phyloP scores from a whole-genome alignment of 768 basidiomycete genomes.

The Lenzites betulinus region DNA sequence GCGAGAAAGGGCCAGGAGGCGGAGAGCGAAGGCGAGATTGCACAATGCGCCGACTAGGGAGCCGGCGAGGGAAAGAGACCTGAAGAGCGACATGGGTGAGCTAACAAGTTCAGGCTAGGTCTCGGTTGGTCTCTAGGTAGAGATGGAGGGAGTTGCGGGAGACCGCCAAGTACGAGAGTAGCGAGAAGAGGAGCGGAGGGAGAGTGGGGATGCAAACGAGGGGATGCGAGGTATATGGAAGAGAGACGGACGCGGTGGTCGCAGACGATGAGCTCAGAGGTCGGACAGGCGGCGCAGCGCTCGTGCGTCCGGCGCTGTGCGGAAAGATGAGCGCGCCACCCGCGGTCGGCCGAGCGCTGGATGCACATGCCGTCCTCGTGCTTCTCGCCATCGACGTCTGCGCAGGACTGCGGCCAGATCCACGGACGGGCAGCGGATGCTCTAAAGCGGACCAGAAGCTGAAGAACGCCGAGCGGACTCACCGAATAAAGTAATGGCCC shows the following conservation, averaged over 20 bases:
- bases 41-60: conserved; percentile 42
- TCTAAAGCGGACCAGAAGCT: too few species aligned
- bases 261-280: background rate
- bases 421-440: background rate
- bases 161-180: background rate
- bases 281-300: background rate
- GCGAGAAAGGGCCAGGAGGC: conserved; percentile 46
- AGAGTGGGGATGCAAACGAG: conserved; percentile 6
- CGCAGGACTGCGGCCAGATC: background rate
- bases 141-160: background rate
- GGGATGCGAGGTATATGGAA: background rate
- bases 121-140: background rate
- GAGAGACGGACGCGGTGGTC: background rate
- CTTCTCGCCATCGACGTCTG: too few species aligned
- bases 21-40: conserved; percentile 43
- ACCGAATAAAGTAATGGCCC: conserved; percentile 16
- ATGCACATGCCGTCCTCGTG: too few species aligned
- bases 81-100: conserved; percentile 29
- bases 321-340: too few species aligned
- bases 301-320: too few species aligned
- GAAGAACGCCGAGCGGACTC: conserved; percentile 12
- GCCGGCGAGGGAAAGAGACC: conserved; percentile 39
- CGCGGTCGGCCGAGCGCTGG: background rate
- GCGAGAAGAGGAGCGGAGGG: background rate
- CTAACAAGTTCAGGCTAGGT: background rate